phyloP scores from a whole-genome alignment of 2,329 filamentous ascomycete genomes.

The Penicillium verrucosum region DNA sequence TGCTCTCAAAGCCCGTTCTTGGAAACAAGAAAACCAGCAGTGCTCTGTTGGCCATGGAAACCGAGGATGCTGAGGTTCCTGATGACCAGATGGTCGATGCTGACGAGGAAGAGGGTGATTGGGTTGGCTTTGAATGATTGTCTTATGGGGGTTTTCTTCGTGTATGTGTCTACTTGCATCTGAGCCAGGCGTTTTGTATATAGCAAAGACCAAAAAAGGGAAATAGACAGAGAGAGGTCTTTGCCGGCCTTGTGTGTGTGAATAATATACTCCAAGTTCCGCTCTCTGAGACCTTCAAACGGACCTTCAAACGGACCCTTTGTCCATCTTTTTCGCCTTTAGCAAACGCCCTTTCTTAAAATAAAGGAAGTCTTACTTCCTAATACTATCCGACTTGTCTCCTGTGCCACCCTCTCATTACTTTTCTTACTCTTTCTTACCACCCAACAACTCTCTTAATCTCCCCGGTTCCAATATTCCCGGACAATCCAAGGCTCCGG shows the following conservation, averaged over 20 bases:
- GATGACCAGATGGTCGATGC: constrained; percentile 32
- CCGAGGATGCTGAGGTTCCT: constrained; percentile 20
- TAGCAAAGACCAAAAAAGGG: constrained; percentile 20
- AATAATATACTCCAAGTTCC: constrained; percentile 4
- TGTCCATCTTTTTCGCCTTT: not conserved
- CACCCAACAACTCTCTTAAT: not conserved
- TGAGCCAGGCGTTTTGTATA: constrained; percentile 25
- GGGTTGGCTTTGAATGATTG: constrained; percentile 53
- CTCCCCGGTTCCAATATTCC: not conserved
- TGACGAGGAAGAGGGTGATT: constrained; percentile 49
- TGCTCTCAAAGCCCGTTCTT: constrained; percentile 56
- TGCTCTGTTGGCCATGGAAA: constrained; percentile 33
- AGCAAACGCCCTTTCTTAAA: constrained; percentile 3
- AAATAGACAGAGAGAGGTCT: constrained; percentile 20
- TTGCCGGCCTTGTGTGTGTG: constrained; percentile 2
- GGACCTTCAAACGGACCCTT: constrained; percentile 8
- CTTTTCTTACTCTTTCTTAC: constrained; percentile 2
- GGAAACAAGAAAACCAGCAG: constrained; percentile 28
- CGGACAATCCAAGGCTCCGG: not conserved
- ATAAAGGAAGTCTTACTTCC: not conserved
- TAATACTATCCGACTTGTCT: constrained; percentile 17
- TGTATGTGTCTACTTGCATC: constrained; percentile 30
- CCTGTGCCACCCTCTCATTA: constrained; percentile 15
- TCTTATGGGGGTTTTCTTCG: constrained; percentile 8
- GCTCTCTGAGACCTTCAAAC: constrained; percentile 9